Percentiles rank a stretch among this genome's conserved stretches.
Conservation (phyloP, 257 asterid species). For the Datura wrightii region DNA sequence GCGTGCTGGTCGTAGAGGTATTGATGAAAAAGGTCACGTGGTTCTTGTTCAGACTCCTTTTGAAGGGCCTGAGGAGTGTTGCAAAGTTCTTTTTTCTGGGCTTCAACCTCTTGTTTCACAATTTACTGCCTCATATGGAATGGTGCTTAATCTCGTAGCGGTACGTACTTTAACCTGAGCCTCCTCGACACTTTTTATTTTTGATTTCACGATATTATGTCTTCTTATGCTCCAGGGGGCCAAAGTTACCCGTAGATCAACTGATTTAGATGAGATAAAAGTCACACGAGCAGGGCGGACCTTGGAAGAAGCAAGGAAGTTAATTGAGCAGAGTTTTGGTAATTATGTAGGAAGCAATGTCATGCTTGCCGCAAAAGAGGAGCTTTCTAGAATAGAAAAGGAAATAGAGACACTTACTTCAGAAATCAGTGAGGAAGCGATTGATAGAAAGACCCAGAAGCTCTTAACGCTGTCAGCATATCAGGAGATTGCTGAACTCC, state of each 20-base stretch:
- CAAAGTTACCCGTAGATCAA: conserved; percentile 66
- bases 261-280: conserved; percentile 58
- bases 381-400: conserved; percentile 76
- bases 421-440: conserved; percentile 87
- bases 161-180: conserved; percentile 50
- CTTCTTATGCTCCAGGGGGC: conserved; percentile 71
- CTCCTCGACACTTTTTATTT: conserved; percentile 34
- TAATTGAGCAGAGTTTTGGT: conserved; percentile 98
- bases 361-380: conserved; percentile 96
- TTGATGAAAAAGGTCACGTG: conserved; percentile 89
- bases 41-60: conserved; percentile 89
- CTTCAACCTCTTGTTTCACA: conserved; percentile 96
- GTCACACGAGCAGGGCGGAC: conserved; percentile 77
- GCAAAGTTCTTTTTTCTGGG: conserved; percentile 93
- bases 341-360: conserved; percentile 98
- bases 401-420: conserved; percentile 78
- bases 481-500: conserved; percentile 83
- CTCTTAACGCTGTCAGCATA: conserved; percentile 68
- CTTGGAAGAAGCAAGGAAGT: conserved; percentile 92
- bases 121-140: conserved; percentile 97
- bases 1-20: conserved; percentile 99
- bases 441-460: conserved; percentile 74
- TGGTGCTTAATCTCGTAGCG: conserved; percentile 98
- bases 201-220: conserved; percentile 32
- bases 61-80: conserved; percentile 95